Evolutionary conservation across 2,329 filamentous ascomycete genomes (phyloP).

Genomic region (Colletotrichum falcatum): DNA sequence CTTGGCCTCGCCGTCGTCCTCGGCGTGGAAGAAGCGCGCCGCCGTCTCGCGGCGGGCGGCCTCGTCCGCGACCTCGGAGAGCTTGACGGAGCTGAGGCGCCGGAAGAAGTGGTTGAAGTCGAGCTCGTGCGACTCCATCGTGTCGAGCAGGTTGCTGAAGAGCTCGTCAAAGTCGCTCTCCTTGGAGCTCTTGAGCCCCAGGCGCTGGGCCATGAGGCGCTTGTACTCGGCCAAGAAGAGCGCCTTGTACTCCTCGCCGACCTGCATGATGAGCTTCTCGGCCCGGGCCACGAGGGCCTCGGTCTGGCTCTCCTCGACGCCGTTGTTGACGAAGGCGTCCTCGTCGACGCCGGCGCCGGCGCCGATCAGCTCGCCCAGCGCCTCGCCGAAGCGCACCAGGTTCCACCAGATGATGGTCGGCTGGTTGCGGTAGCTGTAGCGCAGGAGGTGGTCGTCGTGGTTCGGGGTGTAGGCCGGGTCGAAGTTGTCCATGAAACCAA

Average conservation of each 20-base stretch:
- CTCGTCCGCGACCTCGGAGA: constrained; percentile 73
- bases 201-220: constrained; percentile 80
- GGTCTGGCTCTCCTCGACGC: constrained; percentile 76
- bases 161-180: constrained; percentile 82
- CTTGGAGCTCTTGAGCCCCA: constrained; percentile 79
- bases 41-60: constrained; percentile 74
- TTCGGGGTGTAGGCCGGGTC: constrained; percentile 96
- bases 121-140: constrained; percentile 82
- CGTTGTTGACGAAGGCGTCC: constrained; percentile 75
- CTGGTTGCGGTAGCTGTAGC: constrained; percentile 94
- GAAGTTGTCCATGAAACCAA: constrained; percentile 98
- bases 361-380: constrained; percentile 88
- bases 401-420: constrained; percentile 99
- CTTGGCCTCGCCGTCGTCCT: constrained; percentile 75
- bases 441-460: constrained; percentile 88
- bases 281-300: constrained; percentile 81
- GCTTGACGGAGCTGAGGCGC: constrained; percentile 73
- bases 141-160: constrained; percentile 86
- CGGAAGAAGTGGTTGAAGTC: constrained; percentile 98
- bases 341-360: constrained; percentile 79
- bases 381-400: constrained; percentile 89
- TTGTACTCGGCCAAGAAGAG: constrained; percentile 93
- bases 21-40: constrained; percentile 81
- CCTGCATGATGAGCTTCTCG: constrained; percentile 83
- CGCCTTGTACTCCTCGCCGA: constrained; percentile 88